Conservation (phyloP, 805 yeast species). For the Debaryomyces tyrocola region DNA sequence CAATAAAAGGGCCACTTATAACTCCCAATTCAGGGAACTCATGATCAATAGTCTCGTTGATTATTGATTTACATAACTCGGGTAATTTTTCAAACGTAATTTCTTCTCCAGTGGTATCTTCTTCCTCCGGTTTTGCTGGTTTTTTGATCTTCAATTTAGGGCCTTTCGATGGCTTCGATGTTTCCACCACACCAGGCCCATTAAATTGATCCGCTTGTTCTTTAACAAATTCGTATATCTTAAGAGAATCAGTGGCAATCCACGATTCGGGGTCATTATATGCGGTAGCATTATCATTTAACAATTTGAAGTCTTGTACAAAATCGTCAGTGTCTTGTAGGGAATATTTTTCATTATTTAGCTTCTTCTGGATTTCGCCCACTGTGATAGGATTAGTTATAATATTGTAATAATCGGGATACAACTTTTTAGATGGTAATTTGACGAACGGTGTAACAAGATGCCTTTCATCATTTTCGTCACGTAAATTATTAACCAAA, state of each 20-base stretch:
- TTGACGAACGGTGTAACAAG: constrained; percentile 31
- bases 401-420: constrained; percentile 41
- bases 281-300: constrained; percentile 38
- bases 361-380: constrained; percentile 34
- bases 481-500: constrained; percentile 29
- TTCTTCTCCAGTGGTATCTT: constrained; percentile 4
- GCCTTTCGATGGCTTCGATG: constrained; percentile 1
- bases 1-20: constrained; percentile 71
- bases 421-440: constrained; percentile 35
- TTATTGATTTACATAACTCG: constrained; percentile 18
- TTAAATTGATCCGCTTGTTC: constrained; percentile 45
- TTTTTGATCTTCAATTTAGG: constrained; percentile 14
- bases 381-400: constrained; percentile 35
- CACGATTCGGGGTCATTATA: constrained; percentile 46
- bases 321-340: constrained; percentile 41
- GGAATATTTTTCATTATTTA: constrained; percentile 39
- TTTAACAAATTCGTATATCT: constrained; percentile 55
- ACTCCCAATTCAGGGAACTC: constrained; percentile 50
- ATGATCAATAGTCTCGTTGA: constrained; percentile 43
- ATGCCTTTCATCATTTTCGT: constrained; percentile 24
- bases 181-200: not conserved
- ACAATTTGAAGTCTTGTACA: constrained; percentile 33
- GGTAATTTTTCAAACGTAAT: constrained; percentile 20
- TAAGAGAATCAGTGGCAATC: constrained; percentile 65
- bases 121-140: constrained; percentile 3